Evolutionary conservation across 2,329 filamentous ascomycete genomes (phyloP), one percentile per base, ranked within the genome.

Genomic region (Exophiala calicioides): DNA sequence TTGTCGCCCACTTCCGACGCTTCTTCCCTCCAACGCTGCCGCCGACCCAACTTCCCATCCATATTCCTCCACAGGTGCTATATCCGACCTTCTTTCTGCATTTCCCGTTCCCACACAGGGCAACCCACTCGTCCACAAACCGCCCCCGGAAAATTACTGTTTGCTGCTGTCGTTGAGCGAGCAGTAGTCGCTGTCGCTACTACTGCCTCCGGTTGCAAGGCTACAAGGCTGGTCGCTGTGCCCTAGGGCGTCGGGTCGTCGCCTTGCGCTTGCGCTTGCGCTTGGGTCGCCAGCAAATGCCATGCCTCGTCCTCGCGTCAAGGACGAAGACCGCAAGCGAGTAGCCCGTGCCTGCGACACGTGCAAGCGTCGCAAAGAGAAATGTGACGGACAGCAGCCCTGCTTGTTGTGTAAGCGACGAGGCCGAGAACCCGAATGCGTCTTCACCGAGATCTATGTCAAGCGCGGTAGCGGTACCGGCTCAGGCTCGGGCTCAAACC

Each of bases 361-460:
- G 4, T 59, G 57, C 51, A 59, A 59, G 53, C 58, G 68, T 18
- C 64, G 72, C 40, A 75, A 75, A 53, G 74, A 77, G 50, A 77
- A 77, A 58, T 78, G 75, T 56, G 70, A 78, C 49, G 75, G 75
- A 29, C 65, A 69, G 38, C 65, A 71, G 37, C 75, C 75, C 31
- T 78, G 75, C 50, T 67, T 67, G n/a, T 75, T 77, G 43, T 78
- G 75, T 57, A 62, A 68, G 4, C 66, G 68, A 43, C 62, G 63
- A 60, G 70, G 62, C 56, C 69, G 64, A 55, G 67, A 61, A 58
- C 64, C 62, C 42, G 68, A 62, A 64, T 73, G 58, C 65, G 61
- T 70, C 60, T 62, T 70, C 60, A 61, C 67, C 47, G 49, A 70
- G 13, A 52, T 26, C 15, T 51, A 36, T 29, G 44, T 49, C 30